Conservation (phyloP, 2,329 filamentous ascomycete genomes). For the Tolypocladium guangdongense region DNA sequence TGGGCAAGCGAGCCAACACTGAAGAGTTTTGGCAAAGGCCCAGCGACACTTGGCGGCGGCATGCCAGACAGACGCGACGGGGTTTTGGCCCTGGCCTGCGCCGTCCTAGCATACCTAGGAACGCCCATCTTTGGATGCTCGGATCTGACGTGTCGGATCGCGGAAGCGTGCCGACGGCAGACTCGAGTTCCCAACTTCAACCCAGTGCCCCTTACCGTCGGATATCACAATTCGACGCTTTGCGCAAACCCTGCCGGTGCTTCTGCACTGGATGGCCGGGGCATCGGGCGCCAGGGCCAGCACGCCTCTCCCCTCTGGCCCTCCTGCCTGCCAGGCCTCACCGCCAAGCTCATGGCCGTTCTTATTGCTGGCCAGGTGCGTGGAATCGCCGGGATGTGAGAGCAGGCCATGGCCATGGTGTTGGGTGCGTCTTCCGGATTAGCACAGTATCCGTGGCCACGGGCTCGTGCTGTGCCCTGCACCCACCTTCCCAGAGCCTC, state of each 20-base stretch:
- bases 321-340: neutral
- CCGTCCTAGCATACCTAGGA: neutral
- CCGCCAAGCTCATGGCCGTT: neutral
- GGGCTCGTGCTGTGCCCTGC: neutral
- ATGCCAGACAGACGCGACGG: neutral
- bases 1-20: too few species aligned
- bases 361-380: neutral
- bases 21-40: too few species aligned
- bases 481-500: neutral
- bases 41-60: too few species aligned
- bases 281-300: neutral
- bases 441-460: neutral
- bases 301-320: neutral
- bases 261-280: neutral
- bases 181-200: neutral
- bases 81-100: neutral
- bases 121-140: neutral
- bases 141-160: neutral
- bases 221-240: neutral
- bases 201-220: neutral
- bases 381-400: too few species aligned
- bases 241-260: neutral
- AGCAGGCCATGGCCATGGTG: too few species aligned
- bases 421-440: neutral
- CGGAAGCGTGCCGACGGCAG: neutral